Conservation (phyloP, 352 stramenopile genomes). For the Phytophthora brassicae region DNA sequence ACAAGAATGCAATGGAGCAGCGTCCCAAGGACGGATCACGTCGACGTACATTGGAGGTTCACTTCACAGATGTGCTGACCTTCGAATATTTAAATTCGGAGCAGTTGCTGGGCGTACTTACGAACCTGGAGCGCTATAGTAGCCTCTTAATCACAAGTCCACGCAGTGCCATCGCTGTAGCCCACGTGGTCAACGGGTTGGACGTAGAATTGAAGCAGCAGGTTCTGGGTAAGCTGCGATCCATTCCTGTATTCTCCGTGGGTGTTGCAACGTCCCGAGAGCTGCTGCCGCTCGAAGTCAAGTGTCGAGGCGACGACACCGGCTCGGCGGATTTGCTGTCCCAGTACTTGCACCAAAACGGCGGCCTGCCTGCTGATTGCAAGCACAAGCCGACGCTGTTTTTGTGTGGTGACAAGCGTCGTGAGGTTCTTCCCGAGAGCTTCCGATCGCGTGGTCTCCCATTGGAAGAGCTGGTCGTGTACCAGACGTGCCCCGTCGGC, state of each 20-base stretch:
- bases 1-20: constrained; percentile 43
- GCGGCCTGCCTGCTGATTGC: constrained; percentile 34
- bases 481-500: constrained; percentile 53
- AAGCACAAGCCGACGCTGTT: constrained; percentile 67
- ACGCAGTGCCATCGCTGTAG: constrained; percentile 59
- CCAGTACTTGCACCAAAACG: constrained; percentile 45
- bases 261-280: constrained; percentile 65
- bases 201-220: constrained; percentile 13
- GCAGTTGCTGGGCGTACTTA: constrained; percentile 39
- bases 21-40: neutral
- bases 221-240: constrained; percentile 34
- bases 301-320: constrained; percentile 62
- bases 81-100: constrained; percentile 69
- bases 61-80: constrained; percentile 69
- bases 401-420: constrained; percentile 74
- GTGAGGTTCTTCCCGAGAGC: constrained; percentile 60
- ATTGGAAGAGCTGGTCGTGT: constrained; percentile 70
- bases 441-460: constrained; percentile 48
- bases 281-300: constrained; percentile 51
- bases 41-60: constrained; percentile 6
- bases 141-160: constrained; percentile 77
- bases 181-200: constrained; percentile 37
- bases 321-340: constrained; percentile 69
- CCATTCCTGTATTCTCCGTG: constrained; percentile 59
- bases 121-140: constrained; percentile 51